A percentile compares a stretch with the other conserved stretches of the same genome.
Evolutionary conservation across 83 land plant species (phyloP).

Genomic region (Thuja plicata): DNA sequence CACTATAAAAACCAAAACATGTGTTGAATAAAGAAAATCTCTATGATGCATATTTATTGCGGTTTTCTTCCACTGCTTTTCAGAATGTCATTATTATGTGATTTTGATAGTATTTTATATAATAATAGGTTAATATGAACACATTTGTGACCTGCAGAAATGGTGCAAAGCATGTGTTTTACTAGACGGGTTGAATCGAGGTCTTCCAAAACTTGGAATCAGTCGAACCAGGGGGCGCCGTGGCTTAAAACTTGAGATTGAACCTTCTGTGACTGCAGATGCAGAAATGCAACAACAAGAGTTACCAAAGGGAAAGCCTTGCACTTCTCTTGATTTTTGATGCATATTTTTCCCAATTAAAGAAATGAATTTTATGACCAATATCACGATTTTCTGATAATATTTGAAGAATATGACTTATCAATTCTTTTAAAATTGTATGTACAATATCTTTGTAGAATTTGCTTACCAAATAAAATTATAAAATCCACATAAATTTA

Average conservation of each 20-base stretch:
- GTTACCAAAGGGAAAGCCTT: conserved; percentile 42
- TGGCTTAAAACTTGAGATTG: conserved; percentile 21
- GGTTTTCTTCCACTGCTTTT: not conserved
- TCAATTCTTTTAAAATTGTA: not conserved
- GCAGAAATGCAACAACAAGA: conserved; percentile 22
- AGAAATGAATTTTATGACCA: not conserved
- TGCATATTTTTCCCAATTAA: not conserved
- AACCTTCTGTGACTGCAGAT: not conserved
- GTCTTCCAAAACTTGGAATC: conserved; percentile 86
- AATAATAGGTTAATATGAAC: not conserved
- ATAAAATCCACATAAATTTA: not conserved
- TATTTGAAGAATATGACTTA: not conserved
- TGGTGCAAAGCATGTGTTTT: conserved; percentile 97
- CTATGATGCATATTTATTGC: not conserved
- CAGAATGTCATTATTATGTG: not conserved
- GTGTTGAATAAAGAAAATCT: not conserved
- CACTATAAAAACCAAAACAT: not conserved
- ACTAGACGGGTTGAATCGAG: conserved; percentile 87
- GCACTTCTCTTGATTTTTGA: conserved; percentile 51
- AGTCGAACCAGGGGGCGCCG: conserved; percentile 52
- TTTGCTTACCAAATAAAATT: not conserved
- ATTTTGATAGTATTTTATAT: not conserved
- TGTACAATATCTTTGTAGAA: not conserved
- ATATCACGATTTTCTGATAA: not conserved
- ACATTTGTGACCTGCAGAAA: conserved; percentile 50